Percentiles rank a stretch among this genome's conserved stretches.
Evolutionary conservation across 2,329 filamentous ascomycete genomes (phyloP).

Genomic region (Microsporum audouinii): DNA sequence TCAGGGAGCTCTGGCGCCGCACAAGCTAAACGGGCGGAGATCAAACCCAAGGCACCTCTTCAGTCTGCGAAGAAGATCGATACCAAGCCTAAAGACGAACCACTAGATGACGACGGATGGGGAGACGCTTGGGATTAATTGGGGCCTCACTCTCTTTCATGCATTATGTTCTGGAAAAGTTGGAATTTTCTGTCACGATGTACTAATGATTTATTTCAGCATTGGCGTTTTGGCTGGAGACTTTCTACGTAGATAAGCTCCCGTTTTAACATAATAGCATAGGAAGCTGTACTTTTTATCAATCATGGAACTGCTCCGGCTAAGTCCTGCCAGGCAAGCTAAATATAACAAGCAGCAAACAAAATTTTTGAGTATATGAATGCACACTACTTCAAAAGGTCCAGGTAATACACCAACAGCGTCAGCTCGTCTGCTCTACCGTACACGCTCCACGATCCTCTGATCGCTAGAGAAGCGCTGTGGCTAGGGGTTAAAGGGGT

Average conservation of each 20-base stretch:
- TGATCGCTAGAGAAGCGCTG: no score
- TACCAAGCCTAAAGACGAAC: slow-evolving; percentile 44
- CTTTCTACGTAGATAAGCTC: neutral
- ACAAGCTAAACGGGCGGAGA: slow-evolving; percentile 23
- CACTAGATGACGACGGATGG: slow-evolving; percentile 36
- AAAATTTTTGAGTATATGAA: no score
- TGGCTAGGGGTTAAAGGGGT: no score
- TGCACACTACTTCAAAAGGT: no score
- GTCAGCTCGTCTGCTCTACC: no score
- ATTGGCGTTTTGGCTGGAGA: neutral
- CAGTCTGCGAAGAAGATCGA: slow-evolving; percentile 57
- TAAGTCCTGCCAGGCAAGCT: no score
- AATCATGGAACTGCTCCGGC: no score
- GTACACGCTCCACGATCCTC: no score
- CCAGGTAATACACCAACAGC: no score
- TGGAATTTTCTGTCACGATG: neutral
- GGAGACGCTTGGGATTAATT: slow-evolving; percentile 38
- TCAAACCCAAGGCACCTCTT: slow-evolving; percentile 38
- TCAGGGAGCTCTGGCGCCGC: slow-evolving; percentile 26
- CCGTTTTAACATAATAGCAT: no score
- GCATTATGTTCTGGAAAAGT: neutral
- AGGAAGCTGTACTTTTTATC: no score
- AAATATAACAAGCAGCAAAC: no score
- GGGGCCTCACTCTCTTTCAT: neutral
- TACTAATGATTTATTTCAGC: neutral